Percentiles rank a stretch among this genome's conserved stretches.
phyloP scores from a whole-genome alignment of 2,329 filamentous ascomycete species.

The Seiridium cupressi region DNA sequence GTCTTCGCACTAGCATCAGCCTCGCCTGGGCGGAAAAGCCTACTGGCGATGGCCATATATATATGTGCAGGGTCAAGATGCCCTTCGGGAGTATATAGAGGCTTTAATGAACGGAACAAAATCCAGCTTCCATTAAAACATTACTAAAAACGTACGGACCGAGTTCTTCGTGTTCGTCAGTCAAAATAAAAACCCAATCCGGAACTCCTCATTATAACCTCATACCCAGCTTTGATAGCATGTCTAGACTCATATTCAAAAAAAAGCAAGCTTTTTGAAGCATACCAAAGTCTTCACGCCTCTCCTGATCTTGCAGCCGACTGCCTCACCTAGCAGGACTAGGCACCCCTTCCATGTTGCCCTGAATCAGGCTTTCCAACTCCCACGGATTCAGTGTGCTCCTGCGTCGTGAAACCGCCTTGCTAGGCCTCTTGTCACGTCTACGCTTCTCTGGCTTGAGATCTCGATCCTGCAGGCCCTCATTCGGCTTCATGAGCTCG shows the following conservation, averaged over 20 bases:
- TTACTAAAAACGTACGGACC: no score
- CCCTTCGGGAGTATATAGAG: no score
- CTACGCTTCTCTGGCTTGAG: constrained; percentile 38
- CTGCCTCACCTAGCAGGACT: constrained; percentile 7
- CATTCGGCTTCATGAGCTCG: constrained; percentile 7
- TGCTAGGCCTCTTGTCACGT: constrained; percentile 52
- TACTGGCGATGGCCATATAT: no score
- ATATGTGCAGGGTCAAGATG: no score
- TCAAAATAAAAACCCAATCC: neutral
- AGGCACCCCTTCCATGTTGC: constrained; percentile 38
- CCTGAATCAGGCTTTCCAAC: constrained; percentile 64
- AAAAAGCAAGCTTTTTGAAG: neutral
- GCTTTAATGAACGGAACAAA: no score
- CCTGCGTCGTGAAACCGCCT: constrained; percentile 60
- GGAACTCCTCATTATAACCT: neutral
- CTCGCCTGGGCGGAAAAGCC: no score
- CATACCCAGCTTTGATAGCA: neutral
- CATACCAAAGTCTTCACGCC: neutral
- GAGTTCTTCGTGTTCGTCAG: neutral
- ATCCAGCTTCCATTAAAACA: no score
- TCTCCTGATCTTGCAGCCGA: no score
- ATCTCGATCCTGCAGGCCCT: neutral
- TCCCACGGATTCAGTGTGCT: constrained; percentile 77
- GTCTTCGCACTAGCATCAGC: no score
- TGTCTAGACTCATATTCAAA: neutral